Percentiles rank a stretch among this genome's conserved stretches.
Conservation (phyloP, 2,329 filamentous ascomycete genomes). For the Fusarium caatingaense region DNA sequence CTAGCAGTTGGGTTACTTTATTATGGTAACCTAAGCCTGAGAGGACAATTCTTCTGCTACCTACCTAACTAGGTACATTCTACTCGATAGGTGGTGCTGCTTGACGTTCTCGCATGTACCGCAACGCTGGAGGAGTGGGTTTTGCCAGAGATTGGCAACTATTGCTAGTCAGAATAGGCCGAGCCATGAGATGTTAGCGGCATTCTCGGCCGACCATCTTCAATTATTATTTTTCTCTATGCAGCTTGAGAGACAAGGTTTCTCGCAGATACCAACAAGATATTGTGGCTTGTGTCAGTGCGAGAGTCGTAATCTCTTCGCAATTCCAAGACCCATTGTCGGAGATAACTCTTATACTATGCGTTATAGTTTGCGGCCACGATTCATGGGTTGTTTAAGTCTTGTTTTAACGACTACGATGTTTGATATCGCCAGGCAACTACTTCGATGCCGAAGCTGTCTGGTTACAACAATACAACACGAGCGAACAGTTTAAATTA, state of each 20-base stretch:
- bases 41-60: too few relatives aligned
- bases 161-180: conserved; percentile 36
- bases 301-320: conserved; percentile 30
- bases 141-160: conserved; percentile 38
- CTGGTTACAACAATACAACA: conserved; percentile 37
- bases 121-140: conserved; percentile 33
- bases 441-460: conserved; percentile 29
- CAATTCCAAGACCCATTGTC: conserved; percentile 22
- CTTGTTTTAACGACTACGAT: conserved; percentile 21
- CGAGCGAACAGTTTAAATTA: conserved; percentile 24
- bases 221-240: conserved; percentile 20
- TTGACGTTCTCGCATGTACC: conserved; percentile 12
- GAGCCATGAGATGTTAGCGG: conserved; percentile 41
- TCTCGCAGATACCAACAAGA: conserved; percentile 29
- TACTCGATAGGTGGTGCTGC: not conserved
- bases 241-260: conserved; percentile 32
- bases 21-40: too few relatives aligned
- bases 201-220: conserved; percentile 27
- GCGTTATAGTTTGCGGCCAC: conserved; percentile 16
- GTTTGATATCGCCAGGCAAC: conserved; percentile 35
- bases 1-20: too few relatives aligned
- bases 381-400: conserved; percentile 4
- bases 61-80: not conserved
- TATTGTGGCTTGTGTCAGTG: conserved; percentile 36
- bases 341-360: conserved; percentile 35